Conservation (phyloP, 2,329 filamentous ascomycete species). For the Trichothecium roseum region DNA sequence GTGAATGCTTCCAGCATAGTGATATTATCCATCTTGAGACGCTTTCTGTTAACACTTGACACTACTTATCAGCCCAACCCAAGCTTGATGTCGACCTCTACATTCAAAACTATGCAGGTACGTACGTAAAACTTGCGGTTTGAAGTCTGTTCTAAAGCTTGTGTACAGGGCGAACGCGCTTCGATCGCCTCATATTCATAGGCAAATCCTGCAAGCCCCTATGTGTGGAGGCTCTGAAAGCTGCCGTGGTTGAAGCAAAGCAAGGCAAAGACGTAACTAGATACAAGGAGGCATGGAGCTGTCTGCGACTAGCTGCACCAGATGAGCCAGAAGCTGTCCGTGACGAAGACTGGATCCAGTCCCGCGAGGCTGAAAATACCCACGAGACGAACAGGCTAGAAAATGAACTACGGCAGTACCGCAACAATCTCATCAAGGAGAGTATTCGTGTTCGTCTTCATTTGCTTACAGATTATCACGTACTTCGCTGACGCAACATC, state of each 20-base stretch:
- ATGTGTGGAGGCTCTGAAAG: slow-evolving; percentile 68
- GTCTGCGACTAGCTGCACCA: slow-evolving; percentile 53
- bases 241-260: slow-evolving; percentile 68
- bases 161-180: slow-evolving; percentile 61
- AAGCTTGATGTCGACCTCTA: slow-evolving; percentile 90
- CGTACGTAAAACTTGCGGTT: slow-evolving; percentile 7
- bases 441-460: slow-evolving; percentile 63
- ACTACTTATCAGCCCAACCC: slow-evolving; percentile 32
- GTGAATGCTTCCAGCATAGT: neutral
- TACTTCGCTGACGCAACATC: slow-evolving; percentile 6
- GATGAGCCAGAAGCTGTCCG: slow-evolving; percentile 54
- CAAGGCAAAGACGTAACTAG: slow-evolving; percentile 59
- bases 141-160: neutral
- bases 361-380: slow-evolving; percentile 54
- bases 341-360: slow-evolving; percentile 69
- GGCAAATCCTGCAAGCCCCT: slow-evolving; percentile 68
- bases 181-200: slow-evolving; percentile 73
- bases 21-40: neutral
- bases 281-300: slow-evolving; percentile 60
- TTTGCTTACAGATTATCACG: neutral
- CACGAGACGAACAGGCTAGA: slow-evolving; percentile 68
- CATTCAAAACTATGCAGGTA: slow-evolving; percentile 80
- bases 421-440: slow-evolving; percentile 95
- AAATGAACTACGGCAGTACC: slow-evolving; percentile 79
- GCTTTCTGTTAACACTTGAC: slow-evolving; percentile 41